Conservation (phyloP, 768 basidiomycete genomes). For the Pseudohyphozyma bogoriensis region DNA sequence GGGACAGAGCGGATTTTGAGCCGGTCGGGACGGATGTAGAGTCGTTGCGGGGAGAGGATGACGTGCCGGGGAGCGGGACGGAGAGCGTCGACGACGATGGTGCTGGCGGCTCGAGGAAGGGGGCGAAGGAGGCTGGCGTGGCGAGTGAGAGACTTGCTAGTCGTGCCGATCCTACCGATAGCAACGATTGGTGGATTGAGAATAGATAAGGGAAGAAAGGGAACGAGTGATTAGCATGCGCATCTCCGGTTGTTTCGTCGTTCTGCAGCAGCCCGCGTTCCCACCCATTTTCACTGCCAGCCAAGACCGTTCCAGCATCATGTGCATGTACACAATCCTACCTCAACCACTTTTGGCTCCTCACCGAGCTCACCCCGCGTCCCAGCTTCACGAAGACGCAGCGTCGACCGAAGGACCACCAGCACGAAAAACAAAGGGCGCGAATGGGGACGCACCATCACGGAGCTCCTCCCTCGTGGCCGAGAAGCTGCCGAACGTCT, state of each 20-base stretch:
- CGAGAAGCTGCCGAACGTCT: slow-evolving; percentile 21
- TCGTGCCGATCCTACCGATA: slow-evolving; percentile 26
- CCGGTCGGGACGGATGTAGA: neutral
- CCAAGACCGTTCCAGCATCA: neutral
- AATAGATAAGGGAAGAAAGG: neutral
- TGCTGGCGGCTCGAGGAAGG: neutral
- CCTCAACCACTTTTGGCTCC: neutral
- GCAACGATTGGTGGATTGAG: too few species aligned
- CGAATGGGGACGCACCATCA: slow-evolving; percentile 18
- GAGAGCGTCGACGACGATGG: neutral
- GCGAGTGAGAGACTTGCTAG: slow-evolving; percentile 15
- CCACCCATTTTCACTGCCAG: too few species aligned
- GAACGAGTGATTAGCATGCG: too few species aligned
- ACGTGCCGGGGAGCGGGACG: neutral
- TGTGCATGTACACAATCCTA: neutral
- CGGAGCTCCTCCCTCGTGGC: slow-evolving; percentile 22
- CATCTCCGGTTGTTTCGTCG: too few species aligned
- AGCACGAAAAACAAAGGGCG: neutral
- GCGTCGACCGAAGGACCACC: too few species aligned
- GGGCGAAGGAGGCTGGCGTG: neutral
- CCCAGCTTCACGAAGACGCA: too few species aligned
- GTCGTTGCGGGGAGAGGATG: neutral
- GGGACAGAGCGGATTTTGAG: neutral
- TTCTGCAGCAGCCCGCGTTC: too few species aligned
- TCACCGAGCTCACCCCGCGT: too few species aligned